Evolutionary conservation across 305 asterid species (phyloP), one percentile per base, ranked within the genome.

Genomic region (Fraxinus sp.): DNA sequence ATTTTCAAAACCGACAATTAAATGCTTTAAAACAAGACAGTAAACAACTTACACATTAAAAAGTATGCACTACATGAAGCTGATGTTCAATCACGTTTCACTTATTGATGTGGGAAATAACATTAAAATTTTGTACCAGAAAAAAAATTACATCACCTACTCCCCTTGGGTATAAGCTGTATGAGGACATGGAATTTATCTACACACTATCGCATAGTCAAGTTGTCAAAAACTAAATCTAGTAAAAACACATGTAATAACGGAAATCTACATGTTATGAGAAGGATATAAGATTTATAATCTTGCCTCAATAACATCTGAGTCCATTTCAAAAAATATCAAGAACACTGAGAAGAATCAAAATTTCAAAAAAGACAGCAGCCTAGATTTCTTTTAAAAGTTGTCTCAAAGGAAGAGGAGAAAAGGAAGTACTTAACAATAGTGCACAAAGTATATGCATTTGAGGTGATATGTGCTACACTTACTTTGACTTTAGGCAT

Each of bases 181-280:
- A 26, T 28, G 74, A 66, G n/a, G 36, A 66, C 35, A 26, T 24
- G 35, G 78, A 59, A 64, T 82, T 70, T 20, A 30, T 86, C 64
- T 24, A 73, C 46, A 70, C 26, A 13, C 43, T 74, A 49, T 1
- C 49, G 87, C 79, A 75, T 5, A 46, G 66, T 66, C 81, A 78
- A 59, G 36, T 76, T 76, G 32, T 33, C 10, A 33, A 77, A 24
- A 66, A 75, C 33, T 30, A 68, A 0, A 77, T 77, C 33, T n/a
- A 35, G 75, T 37, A 75, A 72, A 64, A 10, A 26, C 55, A 74
- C 32, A 26, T 11, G 35, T 26, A 20, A 26, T 75, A 33, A 78
- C 33, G 52, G 70, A 14, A 79, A 70, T 30, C 26, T 43, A 30
- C n/a, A 41, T 7, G 36, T 57, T 46, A 71, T 5, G 24, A 75